Percentiles rank a stretch among this genome's conserved stretches.
phyloP scores from a whole-genome alignment of 495 filamentous ascomycete genomes.

The Xylaria grammica region DNA sequence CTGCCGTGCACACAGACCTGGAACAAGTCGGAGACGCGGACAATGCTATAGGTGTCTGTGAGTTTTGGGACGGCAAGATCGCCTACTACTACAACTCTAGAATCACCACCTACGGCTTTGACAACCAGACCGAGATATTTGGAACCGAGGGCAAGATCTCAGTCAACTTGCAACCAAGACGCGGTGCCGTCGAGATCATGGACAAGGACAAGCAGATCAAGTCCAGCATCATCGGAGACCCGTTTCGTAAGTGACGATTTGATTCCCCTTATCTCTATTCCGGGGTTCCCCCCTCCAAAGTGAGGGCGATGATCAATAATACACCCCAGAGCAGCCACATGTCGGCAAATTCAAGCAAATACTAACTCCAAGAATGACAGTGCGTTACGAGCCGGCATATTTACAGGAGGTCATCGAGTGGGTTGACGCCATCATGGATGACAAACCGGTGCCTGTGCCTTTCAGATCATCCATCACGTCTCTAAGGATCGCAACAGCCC shows the following conservation, averaged over 20 bases:
- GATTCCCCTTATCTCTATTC: background rate
- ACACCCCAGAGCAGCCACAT: background rate
- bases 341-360: background rate
- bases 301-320: background rate
- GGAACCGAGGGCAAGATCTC: conserved; percentile 65
- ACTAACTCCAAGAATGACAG: background rate
- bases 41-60: conserved; percentile 67
- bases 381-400: background rate
- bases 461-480: too few relatives aligned
- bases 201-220: conserved; percentile 1
- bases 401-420: background rate
- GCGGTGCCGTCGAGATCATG: background rate
- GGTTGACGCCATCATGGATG: background rate
- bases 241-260: background rate
- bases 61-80: conserved; percentile 65
- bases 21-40: conserved; percentile 61
- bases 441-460: too few relatives aligned
- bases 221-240: background rate
- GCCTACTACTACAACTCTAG: conserved; percentile 64
- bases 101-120: conserved; percentile 70
- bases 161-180: conserved; percentile 48
- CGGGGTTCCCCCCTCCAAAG: too few relatives aligned
- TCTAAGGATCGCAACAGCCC: too few relatives aligned
- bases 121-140: conserved; percentile 67
- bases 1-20: conserved; percentile 64